Evolutionary conservation across 2,329 filamentous ascomycete species (phyloP), one percentile per base, ranked within the genome.

Genomic region (Chaetomiaceae sp.): DNA sequence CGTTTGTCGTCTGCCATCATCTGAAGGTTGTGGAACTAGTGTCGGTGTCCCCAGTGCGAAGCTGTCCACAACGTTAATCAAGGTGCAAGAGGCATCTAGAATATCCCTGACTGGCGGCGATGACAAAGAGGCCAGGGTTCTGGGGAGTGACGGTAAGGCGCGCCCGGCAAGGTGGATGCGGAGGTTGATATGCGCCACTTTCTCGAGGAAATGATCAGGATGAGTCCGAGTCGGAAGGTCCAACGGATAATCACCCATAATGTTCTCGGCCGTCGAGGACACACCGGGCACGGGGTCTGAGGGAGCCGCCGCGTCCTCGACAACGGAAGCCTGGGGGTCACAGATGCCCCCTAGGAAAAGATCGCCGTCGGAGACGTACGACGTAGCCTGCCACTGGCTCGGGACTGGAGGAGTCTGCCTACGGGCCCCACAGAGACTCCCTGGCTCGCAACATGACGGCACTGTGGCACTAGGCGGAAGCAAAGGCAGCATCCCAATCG

Each of bases 161-260:
- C 40, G 53, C 20, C 33, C 41, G 9, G 53, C 55, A 13, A 39
- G 51, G 34, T 55, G 53, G n/a, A 58, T 49, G 31, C 53, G 48
- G 8, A 55, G 27, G 40, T 46, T 55, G 3, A 53, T 48, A 5
- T 51, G 44, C 12, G 45, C 31, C 13, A 46, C 38, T 16, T 54
- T 45, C 17, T 54, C 48, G 14, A 48, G 44, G n/a, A 34, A 33
- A 20, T 19, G 39, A 16, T 47, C 43, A 7, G 44, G 23, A 21
- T 31, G 37, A 12, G 33, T 34, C 6, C 31, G 37, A 12, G 33
- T 34, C 6, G 46, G 25, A 19, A 43, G 43, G 30, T 27, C 19
- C 51, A 48, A 51, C 5, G 51, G 10, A 25, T 40, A 42, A 14
- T 20, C 17, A 5, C 37, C 34, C 14, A 48, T 20, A n/a, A 17